These are phyloP conservation scores for Trichoderma reesei DNA, from an alignment of 495 filamentous ascomycete genomes.

Conservation along the genomic window DNA sequence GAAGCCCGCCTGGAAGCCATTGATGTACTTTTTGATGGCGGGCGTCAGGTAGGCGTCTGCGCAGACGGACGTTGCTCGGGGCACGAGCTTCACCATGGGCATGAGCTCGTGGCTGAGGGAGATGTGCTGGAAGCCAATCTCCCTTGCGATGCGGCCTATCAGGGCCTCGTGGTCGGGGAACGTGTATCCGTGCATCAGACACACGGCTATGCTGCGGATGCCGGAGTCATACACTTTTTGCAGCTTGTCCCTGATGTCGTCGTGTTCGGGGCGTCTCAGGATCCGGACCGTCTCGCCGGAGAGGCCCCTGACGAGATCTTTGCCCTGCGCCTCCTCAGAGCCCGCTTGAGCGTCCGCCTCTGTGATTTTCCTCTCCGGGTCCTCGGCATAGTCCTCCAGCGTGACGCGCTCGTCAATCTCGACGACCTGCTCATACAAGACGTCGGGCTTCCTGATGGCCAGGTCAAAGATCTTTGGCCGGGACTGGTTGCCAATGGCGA, in stretches of 20 bases:
- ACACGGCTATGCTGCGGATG: conserved; percentile 63
- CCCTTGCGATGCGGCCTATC: conserved; percentile 54
- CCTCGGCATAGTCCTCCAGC: conserved; percentile 79
- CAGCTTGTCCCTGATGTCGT: conserved; percentile 42
- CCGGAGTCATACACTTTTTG: conserved; percentile 51
- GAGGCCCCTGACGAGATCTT: conserved; percentile 53
- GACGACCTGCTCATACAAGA: conserved; percentile 64
- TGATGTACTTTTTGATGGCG: conserved; percentile 90
- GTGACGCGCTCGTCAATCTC: conserved; percentile 81
- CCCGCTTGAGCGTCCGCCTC: conserved; percentile 39
- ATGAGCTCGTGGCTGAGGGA: conserved; percentile 67
- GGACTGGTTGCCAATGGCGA: conserved; percentile 80
- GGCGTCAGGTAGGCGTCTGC: conserved; percentile 96
- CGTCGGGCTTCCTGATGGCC: conserved; percentile 67
- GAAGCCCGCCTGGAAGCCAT: conserved; percentile 73
- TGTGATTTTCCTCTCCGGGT: conserved; percentile 51
- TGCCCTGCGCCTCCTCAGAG: conserved; percentile 30
- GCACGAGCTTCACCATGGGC: conserved; percentile 90
- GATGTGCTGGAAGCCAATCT: conserved; percentile 70
- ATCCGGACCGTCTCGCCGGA: conserved; percentile 64
- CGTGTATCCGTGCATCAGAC: conserved; percentile 73
- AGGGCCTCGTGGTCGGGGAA: conserved; percentile 66
- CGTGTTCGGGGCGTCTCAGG: conserved; percentile 47
- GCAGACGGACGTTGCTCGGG: conserved; percentile 82
- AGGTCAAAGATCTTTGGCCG: conserved; percentile 78